Base-by-base conservation (phyloP, 306 rosid species). In the Vicia sativa region DNA sequence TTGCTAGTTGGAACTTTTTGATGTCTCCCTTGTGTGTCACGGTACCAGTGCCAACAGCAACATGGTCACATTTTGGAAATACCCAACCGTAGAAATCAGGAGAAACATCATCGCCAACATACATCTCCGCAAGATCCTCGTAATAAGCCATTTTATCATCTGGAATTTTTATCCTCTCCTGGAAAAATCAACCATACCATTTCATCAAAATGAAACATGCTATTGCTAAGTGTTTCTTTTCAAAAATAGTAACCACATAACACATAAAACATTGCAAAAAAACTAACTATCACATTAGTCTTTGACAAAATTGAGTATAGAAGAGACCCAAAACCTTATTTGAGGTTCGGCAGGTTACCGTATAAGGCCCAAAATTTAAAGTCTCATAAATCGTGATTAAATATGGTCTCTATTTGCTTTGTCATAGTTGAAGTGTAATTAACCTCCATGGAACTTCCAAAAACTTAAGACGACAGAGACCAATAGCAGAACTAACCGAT, bases 61-160 rank as follows among this genome's bases (percentile, higher is more conserved):
- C 99, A 11, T 93, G 99, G 78, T 93, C 99, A 49, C 95, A 90
- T 74, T 93, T 93, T 0, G 99, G 99, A 79, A 93, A 93, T 19
- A 93, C 99, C 99, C 99, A 93, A 0, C 99, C 97, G 1, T 90
- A 93, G 72, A 93, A 93, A 80, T 93, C 99, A 0, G 97, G 99
- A 0, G 99, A 93, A n/a, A 93, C 99, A 35, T 93, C 99, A 46
- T 93, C 99, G 0, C 99, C 99, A 0, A 93, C 96, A 5, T 93
- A 93, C 97, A 93, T 88, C 87, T 93, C 97, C 0, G 99, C 97
- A 16, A 93, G 95, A 38, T 93, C 29, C 90, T 90, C 96, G 11
- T 93, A 90, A 62, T 93, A 93, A 67, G 74, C 87, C 99, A 93
- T 93, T 49, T 93, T 93, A 21, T 90, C 88, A 48, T 90, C 95